A percentile compares a stretch with the other conserved stretches of the same genome.
Evolutionary conservation across 371 early-diverging fungal genomes (phyloP).

Genomic region (Mortierella sp.): DNA sequence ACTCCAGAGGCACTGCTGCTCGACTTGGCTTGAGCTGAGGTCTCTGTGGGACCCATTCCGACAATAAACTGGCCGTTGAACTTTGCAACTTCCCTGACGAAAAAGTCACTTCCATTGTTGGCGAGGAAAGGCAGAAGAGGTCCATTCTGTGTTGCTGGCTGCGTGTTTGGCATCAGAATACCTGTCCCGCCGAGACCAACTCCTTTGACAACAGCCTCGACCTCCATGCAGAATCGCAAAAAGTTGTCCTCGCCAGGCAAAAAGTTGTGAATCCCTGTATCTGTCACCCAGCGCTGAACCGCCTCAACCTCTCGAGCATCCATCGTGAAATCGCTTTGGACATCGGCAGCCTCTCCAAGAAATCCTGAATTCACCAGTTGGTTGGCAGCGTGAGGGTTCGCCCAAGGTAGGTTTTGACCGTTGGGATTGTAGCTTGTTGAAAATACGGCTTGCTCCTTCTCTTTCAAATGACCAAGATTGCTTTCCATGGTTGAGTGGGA

Average conservation of each 20-base stretch:
- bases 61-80: conserved; percentile 51
- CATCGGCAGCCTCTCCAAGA: conserved; percentile 23
- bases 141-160: conserved; percentile 26
- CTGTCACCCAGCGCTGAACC: conserved; percentile 51
- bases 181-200: conserved; percentile 55
- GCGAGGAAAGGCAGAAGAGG: conserved; percentile 12
- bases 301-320: conserved; percentile 48
- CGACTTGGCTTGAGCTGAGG: conserved; percentile 22
- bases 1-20: conserved; percentile 32
- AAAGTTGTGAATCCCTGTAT: conserved; percentile 55
- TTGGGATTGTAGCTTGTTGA: conserved; percentile 32
- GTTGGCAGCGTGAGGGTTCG: conserved; percentile 11
- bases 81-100: conserved; percentile 52
- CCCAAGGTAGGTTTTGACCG: conserved; percentile 28
- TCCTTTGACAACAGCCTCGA: conserved; percentile 49
- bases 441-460: conserved; percentile 37
- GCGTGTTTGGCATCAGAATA: conserved; percentile 39
- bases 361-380: conserved; percentile 17
- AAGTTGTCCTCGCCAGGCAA: conserved; percentile 60
- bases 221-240: conserved; percentile 59
- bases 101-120: conserved; percentile 56
- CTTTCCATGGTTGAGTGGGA: conserved; percentile 34
- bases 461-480: conserved; percentile 39
- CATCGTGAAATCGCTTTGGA: conserved; percentile 46
- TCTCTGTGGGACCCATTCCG: conserved; percentile 43